Evolutionary conservation across 2,329 filamentous ascomycete species (phyloP).

Genomic region (Verticillium tricorpus): DNA sequence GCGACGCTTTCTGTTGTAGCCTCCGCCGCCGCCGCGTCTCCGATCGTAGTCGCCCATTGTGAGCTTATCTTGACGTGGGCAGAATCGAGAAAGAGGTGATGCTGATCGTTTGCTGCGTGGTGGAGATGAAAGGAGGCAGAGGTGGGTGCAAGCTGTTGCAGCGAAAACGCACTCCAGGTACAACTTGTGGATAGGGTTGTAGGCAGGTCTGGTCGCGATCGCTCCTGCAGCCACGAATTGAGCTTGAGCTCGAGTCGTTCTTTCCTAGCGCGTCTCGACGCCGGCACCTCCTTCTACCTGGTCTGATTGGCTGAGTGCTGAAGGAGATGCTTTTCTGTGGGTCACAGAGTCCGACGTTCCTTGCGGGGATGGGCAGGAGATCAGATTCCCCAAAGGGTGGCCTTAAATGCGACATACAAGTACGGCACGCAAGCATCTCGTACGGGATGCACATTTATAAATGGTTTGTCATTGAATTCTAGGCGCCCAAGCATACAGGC

Average conservation of each 20-base stretch:
- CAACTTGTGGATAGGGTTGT: slow-evolving; percentile 1
- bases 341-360: not conserved
- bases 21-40: slow-evolving; percentile 41
- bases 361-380: no score
- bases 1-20: slow-evolving; percentile 69
- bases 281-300: not conserved
- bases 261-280: not conserved
- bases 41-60: slow-evolving; percentile 57
- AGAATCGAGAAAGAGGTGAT: not conserved
- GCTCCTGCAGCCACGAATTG: not conserved
- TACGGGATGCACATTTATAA: no score
- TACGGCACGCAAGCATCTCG: no score
- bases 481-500: no score
- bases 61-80: not conserved
- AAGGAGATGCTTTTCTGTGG: not conserved
- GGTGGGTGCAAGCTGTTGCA: slow-evolving; percentile 7
- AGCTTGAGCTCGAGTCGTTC: not conserved
- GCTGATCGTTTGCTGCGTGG: not conserved
- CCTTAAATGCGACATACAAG: no score
- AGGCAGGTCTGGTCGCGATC: slow-evolving; percentile 2
- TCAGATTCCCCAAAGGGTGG: no score
- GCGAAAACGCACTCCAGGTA: not conserved
- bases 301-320: not conserved
- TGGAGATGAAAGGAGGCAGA: not conserved
- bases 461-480: no score